Base-by-base conservation (phyloP, 2,329 filamentous ascomycete species). In the Hirsutella thompsonii region DNA sequence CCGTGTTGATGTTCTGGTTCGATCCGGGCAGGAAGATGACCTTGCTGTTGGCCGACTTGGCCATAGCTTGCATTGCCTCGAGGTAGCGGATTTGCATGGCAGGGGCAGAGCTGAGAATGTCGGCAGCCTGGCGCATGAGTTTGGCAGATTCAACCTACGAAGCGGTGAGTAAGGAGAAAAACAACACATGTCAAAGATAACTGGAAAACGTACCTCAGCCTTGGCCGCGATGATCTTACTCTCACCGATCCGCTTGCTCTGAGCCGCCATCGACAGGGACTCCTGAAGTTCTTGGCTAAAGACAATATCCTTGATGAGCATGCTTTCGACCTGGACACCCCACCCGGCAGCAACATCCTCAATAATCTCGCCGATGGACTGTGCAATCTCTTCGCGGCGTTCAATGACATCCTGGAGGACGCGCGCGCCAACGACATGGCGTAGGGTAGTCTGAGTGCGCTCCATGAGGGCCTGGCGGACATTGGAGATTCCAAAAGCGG, bases 231-330 rank as follows among this genome's bases (percentile, higher is more conserved):
- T 96, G 59, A 98, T 87, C 74, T 98, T 98, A 68, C 83, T 88
- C 66, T 98, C 92, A 67, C 92, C 92, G 43, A 95, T 94, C 52
- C 92, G 83, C 82, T 96, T 96, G 70, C 83, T 87, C 74, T 98
- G 92, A 3, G 92, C 92, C 32, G 92, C 92, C 92, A 98, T 96
- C 58, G 86, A 94, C 38, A 98, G 77, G 16, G 85, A 92, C 56
- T 96, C 90, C 65, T 98, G 92, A 36, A 98, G 74, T 52, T 96
- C 92, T 57, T 87, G 79, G 65, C 80, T 88, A 76, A 98, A 98
- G 60, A 96, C 84, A 58, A 98, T 94, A 63, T 98, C 92, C 69
- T 98, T 96, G 75, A 98, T 90, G 51, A 98, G 79, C 90, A 98
- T 98, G 56, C 82, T 89, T 72, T 96, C 92, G 44, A 96, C 92